Evolutionary conservation across 805 yeast genomes (phyloP).

Genomic region (Schizosaccharomyces pombe): DNA sequence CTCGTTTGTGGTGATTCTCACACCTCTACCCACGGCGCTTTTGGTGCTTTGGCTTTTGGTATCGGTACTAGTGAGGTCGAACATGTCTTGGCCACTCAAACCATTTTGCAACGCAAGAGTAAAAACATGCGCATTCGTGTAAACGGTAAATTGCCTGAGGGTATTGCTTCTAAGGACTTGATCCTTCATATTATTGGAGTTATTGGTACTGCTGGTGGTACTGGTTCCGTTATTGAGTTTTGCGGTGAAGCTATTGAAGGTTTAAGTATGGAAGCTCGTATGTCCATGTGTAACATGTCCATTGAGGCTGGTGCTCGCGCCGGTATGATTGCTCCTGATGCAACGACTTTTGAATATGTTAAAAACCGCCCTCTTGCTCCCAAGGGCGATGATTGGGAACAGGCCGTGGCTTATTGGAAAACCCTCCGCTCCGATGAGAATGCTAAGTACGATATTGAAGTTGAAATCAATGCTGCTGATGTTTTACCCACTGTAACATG

Average conservation of each 20-base stretch:
- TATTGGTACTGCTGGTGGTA: conserved; percentile 98
- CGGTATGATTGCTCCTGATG: conserved; percentile 95
- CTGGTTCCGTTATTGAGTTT: conserved; percentile 89
- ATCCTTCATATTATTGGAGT: conserved; percentile 84
- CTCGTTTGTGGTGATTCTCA: conserved; percentile 99
- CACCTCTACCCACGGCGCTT: conserved; percentile 97
- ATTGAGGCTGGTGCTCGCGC: conserved; percentile 99
- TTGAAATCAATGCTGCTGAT: conserved; percentile 58
- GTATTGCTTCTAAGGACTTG: conserved; percentile 89
- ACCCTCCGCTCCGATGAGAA: conserved; percentile 72
- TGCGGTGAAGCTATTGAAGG: conserved; percentile 84
- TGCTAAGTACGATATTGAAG: conserved; percentile 70
- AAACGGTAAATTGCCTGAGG: conserved; percentile 62
- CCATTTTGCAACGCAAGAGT: conserved; percentile 67
- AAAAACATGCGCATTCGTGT: conserved; percentile 84
- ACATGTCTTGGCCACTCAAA: conserved; percentile 94
- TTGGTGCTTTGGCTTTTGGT: conserved; percentile 93
- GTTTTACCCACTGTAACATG: conserved; percentile 91
- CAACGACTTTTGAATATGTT: conserved; percentile 64
- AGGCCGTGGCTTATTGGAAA: conserved; percentile 79
- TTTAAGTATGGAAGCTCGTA: conserved; percentile 88
- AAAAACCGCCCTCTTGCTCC: conserved; percentile 92
- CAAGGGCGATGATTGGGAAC: conserved; percentile 78
- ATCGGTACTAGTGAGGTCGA: conserved; percentile 98
- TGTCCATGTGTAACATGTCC: conserved; percentile 98